Conservation (phyloP, 208 protist species). For the Crithidia bombi region DNA sequence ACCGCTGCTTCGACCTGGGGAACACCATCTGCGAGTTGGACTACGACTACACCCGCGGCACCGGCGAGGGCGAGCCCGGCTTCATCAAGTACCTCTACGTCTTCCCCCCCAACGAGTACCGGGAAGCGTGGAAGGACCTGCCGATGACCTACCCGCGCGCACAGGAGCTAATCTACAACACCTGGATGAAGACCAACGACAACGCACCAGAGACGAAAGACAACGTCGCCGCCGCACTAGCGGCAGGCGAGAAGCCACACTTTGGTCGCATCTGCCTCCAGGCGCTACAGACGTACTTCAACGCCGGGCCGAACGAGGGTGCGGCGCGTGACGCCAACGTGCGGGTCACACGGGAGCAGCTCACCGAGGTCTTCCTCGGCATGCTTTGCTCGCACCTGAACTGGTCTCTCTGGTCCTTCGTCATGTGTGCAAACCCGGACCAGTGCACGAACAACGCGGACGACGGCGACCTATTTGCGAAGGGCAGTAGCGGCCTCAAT, state of each 20-base stretch:
- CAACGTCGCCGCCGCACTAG: neutral
- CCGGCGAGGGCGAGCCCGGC: constrained; percentile 62
- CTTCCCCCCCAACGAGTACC: constrained; percentile 55
- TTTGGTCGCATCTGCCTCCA: constrained; percentile 40
- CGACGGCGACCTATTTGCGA: constrained; percentile 54
- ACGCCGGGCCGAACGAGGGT: neutral
- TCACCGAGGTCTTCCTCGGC: constrained; percentile 75
- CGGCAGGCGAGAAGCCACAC: constrained; percentile 1
- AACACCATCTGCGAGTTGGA: constrained; percentile 89
- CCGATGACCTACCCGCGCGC: constrained; percentile 76
- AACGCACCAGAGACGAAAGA: constrained; percentile 7
- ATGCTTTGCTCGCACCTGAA: constrained; percentile 79
- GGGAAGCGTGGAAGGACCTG: constrained; percentile 51
- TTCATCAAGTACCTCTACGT: constrained; percentile 82
- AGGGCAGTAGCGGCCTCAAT: constrained; percentile 81
- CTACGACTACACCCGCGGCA: constrained; percentile 83
- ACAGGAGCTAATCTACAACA: constrained; percentile 69
- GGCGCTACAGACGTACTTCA: constrained; percentile 44
- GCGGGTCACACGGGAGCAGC: constrained; percentile 50
- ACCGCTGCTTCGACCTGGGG: constrained; percentile 82
- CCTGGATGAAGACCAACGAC: constrained; percentile 46
- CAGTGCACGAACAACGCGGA: constrained; percentile 55
- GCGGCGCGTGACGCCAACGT: constrained; percentile 13
- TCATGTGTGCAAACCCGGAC: constrained; percentile 71
- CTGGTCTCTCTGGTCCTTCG: constrained; percentile 83